Evolutionary conservation across 257 asterid genomes (phyloP).

Genomic region (Salvia miltiorrhiza): DNA sequence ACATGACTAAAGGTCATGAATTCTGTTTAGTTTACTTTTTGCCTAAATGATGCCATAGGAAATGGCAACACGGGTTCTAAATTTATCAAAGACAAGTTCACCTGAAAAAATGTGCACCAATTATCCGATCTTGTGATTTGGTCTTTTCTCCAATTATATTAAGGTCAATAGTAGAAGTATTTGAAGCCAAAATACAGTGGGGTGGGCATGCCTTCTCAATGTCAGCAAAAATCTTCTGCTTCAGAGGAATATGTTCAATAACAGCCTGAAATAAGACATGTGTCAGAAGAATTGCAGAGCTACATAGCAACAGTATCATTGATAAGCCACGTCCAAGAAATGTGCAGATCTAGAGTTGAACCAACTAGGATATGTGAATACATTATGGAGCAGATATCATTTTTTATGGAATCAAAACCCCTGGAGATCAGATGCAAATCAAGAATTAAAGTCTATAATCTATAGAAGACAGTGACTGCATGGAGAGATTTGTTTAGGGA

Average conservation of each 20-base stretch:
- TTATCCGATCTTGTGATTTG: conserved; percentile 74
- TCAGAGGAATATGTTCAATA: conserved; percentile 69
- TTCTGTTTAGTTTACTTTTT: neutral
- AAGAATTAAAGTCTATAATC: neutral
- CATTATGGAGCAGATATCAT: neutral
- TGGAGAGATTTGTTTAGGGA: neutral
- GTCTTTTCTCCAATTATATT: conserved; percentile 69
- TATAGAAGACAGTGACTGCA: conserved; percentile 1
- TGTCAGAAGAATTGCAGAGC: conserved; percentile 23
- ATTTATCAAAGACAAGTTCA: conserved; percentile 23
- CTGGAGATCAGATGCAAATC: conserved; percentile 3
- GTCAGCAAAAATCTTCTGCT: conserved; percentile 79
- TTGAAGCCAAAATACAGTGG: conserved; percentile 92
- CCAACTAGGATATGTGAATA: neutral
- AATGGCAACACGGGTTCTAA: neutral
- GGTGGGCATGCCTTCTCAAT: conserved; percentile 89
- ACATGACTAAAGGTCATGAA: neutral
- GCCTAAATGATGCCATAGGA: neutral
- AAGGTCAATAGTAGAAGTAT: conserved; percentile 95
- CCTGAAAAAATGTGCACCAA: conserved; percentile 99
- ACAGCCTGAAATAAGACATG: conserved; percentile 75
- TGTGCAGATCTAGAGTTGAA: neutral
- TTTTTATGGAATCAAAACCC: neutral
- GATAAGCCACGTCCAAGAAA: neutral
- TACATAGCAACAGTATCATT: neutral